Evolutionary conservation across 2,329 filamentous ascomycete genomes (phyloP), one percentile per base, ranked within the genome.

Genomic region (Penicillium italicum): DNA sequence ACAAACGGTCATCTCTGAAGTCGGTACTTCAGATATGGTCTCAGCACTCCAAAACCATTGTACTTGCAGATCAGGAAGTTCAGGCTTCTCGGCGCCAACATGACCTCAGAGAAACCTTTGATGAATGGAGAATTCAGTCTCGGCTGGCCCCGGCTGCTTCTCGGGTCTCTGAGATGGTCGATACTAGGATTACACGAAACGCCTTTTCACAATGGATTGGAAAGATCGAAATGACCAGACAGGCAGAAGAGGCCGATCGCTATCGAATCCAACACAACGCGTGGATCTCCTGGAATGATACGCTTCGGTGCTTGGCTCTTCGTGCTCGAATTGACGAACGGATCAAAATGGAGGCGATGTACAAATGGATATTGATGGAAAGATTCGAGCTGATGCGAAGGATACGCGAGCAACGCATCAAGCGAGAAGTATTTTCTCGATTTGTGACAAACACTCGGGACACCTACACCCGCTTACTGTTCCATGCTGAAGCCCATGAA

Each of bases 261-360:
- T 68, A 75, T 60, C 79, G 83, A 43, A 67, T 86, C 28, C 64
- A 85, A 47, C 79, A 78, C 47, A 84, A 83, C 66, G 76, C 81
- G 4, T 85, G 82, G 75, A 85, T 79, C 1, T 73, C 75, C 11
- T 88, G 85, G 85, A 87, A 86, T 59, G 82, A 87, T 62, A 74
- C 74, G 16, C 74, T 86, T 16, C 82, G 85, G 18, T 79, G 77
- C 58, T 75, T 79, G 61, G 78, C 79, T 16, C 69, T 87, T 2
- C 72, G 71, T 46, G 72, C 77, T 20, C 79, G 77, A 14, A 81
- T 85, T 45, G 77, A 85, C 59, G 79, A 82, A 59, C 79, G 84
- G 4, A 61, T 85, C 38, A 72, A 82, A 40, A 71, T 81, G 30
- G 79, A 86, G 63, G 70, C 75, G 7, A 73, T 87, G 58, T 85